These are phyloP conservation scores for Lentinula novae-zelandiae DNA, from an alignment of 1,284 basidiomycete genomes.

Conservation along the genomic window DNA sequence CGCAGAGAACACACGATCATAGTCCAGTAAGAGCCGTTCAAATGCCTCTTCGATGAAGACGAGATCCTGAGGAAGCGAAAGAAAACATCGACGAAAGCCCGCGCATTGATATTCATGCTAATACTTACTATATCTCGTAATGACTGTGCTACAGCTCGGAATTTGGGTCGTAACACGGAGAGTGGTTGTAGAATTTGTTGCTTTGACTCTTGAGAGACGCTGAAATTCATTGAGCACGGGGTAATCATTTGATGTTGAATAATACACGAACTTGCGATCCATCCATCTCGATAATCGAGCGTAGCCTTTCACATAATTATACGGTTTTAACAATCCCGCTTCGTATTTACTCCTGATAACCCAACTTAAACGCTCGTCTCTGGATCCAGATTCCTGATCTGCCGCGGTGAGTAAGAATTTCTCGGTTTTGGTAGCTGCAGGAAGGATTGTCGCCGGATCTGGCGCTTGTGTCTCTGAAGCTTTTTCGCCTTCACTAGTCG, in stretches of 20 bases:
- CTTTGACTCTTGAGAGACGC: constrained; percentile 86
- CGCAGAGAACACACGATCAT: constrained; percentile 92
- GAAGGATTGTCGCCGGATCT: constrained; percentile 6
- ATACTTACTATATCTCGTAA: constrained; percentile 77
- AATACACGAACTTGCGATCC: constrained; percentile 71
- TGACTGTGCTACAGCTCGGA: constrained; percentile 87
- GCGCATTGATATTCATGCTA: background rate
- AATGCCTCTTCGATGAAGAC: constrained; percentile 98
- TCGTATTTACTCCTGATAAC: constrained; percentile 98
- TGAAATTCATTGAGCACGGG: constrained; percentile 24
- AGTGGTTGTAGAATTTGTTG: constrained; percentile 88
- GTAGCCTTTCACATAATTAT: constrained; percentile 96
- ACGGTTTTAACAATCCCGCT: constrained; percentile 91
- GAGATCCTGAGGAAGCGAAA: constrained; percentile 58
- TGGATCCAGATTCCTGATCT: constrained; percentile 88
- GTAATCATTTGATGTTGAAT: background rate
- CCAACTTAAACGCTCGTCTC: constrained; percentile 86
- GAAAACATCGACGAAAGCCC: background rate
- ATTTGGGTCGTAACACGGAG: constrained; percentile 90
- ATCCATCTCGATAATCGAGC: constrained; percentile 90
- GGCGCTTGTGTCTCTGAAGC: constrained; percentile 1
- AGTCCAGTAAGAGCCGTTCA: constrained; percentile 91
- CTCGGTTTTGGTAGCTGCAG: constrained; percentile 37
- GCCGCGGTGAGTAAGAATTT: constrained; percentile 92
- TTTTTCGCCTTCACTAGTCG: constrained; percentile 4